These are phyloP conservation scores for Elaeis guineensis DNA, from an alignment of 176 grass and related monocot species.

Conservation along the genomic window DNA sequence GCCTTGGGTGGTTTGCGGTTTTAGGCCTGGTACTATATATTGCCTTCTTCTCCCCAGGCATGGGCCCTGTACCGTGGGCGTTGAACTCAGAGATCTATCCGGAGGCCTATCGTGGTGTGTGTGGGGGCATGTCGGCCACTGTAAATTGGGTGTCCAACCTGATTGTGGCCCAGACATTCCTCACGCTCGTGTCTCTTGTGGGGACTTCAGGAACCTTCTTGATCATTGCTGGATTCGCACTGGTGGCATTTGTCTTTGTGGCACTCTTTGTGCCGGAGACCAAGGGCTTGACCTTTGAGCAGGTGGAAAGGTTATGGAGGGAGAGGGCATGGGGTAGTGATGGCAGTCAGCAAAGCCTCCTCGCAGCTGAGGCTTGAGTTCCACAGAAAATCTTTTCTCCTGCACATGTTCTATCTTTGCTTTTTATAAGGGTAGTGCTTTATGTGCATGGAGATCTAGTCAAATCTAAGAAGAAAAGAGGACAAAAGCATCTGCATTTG, in stretches of 20 bases:
- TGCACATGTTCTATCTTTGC: no score
- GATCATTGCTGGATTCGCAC: slow-evolving; percentile 49
- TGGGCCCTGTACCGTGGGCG: slow-evolving; percentile 89
- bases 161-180: slow-evolving; percentile 72
- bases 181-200: slow-evolving; percentile 52
- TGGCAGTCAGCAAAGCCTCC: slow-evolving; percentile 33
- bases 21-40: slow-evolving; percentile 72
- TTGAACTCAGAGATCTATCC: slow-evolving; percentile 93
- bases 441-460: no score
- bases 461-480: no score
- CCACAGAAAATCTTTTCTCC: no score
- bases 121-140: slow-evolving; percentile 89
- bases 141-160: slow-evolving; percentile 94
- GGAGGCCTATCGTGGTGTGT: slow-evolving; percentile 65
- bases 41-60: slow-evolving; percentile 65
- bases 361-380: not conserved
- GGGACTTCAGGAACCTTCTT: slow-evolving; percentile 67
- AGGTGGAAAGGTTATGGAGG: slow-evolving; percentile 77
- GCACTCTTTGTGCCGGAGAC: slow-evolving; percentile 66
- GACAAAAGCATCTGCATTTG: no score
- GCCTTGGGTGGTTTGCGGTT: slow-evolving; percentile 51
- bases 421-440: no score
- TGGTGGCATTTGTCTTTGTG: slow-evolving; percentile 76
- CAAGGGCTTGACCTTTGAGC: slow-evolving; percentile 73
- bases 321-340: slow-evolving; percentile 51